Evolutionary conservation across 257 asterid species (phyloP).

Genomic region (Hygrophila difformis): DNA sequence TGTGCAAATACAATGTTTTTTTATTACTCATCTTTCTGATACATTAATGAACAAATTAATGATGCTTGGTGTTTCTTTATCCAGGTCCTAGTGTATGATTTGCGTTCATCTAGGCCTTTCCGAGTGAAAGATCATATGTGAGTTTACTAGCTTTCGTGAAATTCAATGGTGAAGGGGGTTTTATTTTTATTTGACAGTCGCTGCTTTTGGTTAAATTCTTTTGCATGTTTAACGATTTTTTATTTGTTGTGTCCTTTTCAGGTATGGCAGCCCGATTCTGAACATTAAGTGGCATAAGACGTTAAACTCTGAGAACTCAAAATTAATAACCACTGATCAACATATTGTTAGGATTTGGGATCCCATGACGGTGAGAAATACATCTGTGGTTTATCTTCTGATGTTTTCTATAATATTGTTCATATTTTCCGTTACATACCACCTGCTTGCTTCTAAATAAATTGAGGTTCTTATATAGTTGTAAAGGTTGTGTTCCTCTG

Average conservation of each 20-base stretch:
- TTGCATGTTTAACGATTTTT: not conserved
- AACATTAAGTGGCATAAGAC: constrained; percentile 92
- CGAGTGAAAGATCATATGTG: constrained; percentile 89
- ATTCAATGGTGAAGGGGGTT: not conserved
- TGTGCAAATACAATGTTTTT: too few relatives aligned
- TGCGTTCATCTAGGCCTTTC: constrained; percentile 70
- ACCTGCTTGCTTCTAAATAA: too few relatives aligned
- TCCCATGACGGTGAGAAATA: constrained; percentile 67
- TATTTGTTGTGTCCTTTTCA: constrained; percentile 19
- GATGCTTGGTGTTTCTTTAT: not conserved
- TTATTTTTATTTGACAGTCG: not conserved
- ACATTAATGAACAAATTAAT: not conserved
- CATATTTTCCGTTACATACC: too few relatives aligned
- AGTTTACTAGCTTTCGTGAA: constrained; percentile 25
- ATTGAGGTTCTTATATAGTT: too few relatives aligned
- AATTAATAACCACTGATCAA: constrained; percentile 71
- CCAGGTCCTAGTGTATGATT: constrained; percentile 80
- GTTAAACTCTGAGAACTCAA: constrained; percentile 51
- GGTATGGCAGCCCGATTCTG: constrained; percentile 90
- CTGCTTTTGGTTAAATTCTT: not conserved
- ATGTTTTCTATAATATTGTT: too few relatives aligned
- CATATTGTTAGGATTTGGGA: constrained; percentile 94
- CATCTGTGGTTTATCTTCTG: too few relatives aligned
- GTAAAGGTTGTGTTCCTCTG: too few relatives aligned
- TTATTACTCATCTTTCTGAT: too few relatives aligned